A percentile compares a stretch with the other conserved stretches of the same genome.
Evolutionary conservation across 2,329 filamentous ascomycete species (phyloP).

Genomic region (Nigrograna mackinnonii): DNA sequence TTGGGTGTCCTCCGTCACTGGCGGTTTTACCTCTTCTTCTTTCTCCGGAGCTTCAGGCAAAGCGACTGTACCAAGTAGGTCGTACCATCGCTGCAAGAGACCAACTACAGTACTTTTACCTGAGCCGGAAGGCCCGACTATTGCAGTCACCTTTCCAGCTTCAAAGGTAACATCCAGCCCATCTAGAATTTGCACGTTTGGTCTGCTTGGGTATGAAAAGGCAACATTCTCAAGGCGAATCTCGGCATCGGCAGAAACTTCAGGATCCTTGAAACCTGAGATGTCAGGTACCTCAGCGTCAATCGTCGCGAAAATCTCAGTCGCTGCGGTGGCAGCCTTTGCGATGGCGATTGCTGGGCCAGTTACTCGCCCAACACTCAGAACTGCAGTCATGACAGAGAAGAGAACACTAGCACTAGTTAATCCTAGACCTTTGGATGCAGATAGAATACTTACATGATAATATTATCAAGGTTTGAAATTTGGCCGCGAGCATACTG

Average conservation of each 20-base stretch:
- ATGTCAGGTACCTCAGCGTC: conserved; percentile 32
- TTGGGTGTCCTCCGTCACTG: neutral
- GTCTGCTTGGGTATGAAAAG: conserved; percentile 51
- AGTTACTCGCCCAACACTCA: conserved; percentile 35
- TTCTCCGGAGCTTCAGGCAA: neutral
- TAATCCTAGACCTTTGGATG: neutral
- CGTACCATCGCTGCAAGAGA: conserved; percentile 73
- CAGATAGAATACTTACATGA: conserved; percentile 26
- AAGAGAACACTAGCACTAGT: conserved; percentile 32
- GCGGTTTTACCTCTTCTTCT: neutral
- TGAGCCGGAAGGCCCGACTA: conserved; percentile 73
- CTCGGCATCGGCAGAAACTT: conserved; percentile 32
- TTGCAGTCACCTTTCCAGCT: conserved; percentile 70
- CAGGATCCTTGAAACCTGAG: conserved; percentile 37
- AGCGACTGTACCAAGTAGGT: conserved; percentile 44
- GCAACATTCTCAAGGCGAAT: conserved; percentile 39
- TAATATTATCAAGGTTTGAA: conserved; percentile 32
- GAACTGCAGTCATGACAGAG: conserved; percentile 42
- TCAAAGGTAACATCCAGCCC: conserved; percentile 61
- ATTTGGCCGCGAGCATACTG: conserved; percentile 35
- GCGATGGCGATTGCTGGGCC: conserved; percentile 35
- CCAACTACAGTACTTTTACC: conserved; percentile 77
- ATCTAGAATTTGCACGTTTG: conserved; percentile 66
- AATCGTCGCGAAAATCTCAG: conserved; percentile 40
- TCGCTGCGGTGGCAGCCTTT: conserved; percentile 39